Evolutionary conservation across 2,329 filamentous ascomycete genomes (phyloP).

Genomic region (Annulohypoxylon truncatum): DNA sequence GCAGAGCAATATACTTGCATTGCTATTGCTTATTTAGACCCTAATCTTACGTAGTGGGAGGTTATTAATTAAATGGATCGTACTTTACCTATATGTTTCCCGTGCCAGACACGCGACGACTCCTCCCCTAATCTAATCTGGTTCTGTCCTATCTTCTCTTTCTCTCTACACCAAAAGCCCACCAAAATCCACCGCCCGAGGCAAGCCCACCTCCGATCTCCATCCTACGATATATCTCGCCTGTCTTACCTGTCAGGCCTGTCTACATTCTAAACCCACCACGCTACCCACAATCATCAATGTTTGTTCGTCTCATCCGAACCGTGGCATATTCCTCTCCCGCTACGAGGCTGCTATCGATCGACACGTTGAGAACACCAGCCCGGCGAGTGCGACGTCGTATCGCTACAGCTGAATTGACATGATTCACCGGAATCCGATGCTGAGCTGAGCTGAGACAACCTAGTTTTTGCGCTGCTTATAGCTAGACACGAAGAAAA

Average conservation of each 20-base stretch:
- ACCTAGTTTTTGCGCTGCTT: slow-evolving; percentile 6
- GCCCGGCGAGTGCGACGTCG: slow-evolving; percentile 27
- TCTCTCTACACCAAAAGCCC: background rate
- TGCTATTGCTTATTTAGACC: background rate
- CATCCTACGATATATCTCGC: background rate
- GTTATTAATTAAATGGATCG: slow-evolving; percentile 20
- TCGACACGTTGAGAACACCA: slow-evolving; percentile 3
- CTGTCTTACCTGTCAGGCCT: background rate
- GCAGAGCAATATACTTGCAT: slow-evolving; percentile 1
- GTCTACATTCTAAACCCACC: background rate
- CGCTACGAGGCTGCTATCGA: slow-evolving; percentile 11
- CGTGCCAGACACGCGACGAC: slow-evolving; percentile 29
- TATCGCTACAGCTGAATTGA: slow-evolving; percentile 28
- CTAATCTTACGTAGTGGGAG: slow-evolving; percentile 37
- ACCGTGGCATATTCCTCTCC: slow-evolving; percentile 19
- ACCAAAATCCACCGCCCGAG: background rate
- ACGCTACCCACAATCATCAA: slow-evolving; percentile 2
- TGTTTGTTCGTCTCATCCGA: slow-evolving; percentile 28
- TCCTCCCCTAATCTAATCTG: background rate
- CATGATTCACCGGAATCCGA: slow-evolving; percentile 5
- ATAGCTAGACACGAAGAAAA: background rate
- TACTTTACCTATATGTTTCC: background rate
- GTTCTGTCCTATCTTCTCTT: background rate
- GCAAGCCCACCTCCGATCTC: background rate
- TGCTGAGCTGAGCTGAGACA: slow-evolving; percentile 8